phyloP scores from a whole-genome alignment of 306 rosid genomes.

The Echinosophora koreensis region DNA sequence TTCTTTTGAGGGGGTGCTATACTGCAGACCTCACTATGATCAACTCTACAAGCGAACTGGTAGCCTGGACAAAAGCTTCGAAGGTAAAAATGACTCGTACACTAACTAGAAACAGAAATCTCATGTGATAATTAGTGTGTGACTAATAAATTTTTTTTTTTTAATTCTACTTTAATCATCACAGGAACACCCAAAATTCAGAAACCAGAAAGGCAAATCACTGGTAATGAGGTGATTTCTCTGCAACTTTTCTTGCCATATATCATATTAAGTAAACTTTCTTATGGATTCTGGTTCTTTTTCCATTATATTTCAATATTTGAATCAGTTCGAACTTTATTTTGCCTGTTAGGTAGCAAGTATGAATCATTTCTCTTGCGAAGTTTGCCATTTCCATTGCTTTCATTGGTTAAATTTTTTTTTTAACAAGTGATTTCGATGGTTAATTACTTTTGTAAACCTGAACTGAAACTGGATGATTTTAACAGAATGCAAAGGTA shows the following conservation, averaged over 20 bases:
- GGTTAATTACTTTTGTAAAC: background rate
- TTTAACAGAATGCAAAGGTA: constrained; percentile 59
- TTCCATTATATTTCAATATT: background rate
- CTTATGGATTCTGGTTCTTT: background rate
- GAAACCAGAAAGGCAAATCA: constrained; percentile 58
- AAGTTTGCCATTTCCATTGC: background rate
- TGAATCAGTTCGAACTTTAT: background rate
- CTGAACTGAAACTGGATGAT: constrained; percentile 14
- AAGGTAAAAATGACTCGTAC: constrained; percentile 51
- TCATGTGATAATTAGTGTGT: background rate
- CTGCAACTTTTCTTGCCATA: constrained; percentile 9
- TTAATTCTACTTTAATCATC: constrained; percentile 37
- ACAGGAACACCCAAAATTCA: constrained; percentile 74
- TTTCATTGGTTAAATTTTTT: background rate
- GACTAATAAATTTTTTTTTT: background rate
- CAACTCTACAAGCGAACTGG: constrained; percentile 92
- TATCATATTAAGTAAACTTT: background rate
- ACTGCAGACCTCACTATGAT: constrained; percentile 93
- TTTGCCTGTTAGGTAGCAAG: background rate
- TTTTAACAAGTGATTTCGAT: background rate
- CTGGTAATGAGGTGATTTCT: constrained; percentile 56
- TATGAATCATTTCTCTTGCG: background rate
- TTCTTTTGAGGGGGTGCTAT: constrained; percentile 87
- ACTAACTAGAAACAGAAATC: background rate
- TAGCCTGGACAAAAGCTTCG: constrained; percentile 84